A percentile compares a stretch with the other conserved stretches of the same genome.
phyloP scores from a whole-genome alignment of 2,329 filamentous ascomycete species.

The Diaporthe citriasiana region DNA sequence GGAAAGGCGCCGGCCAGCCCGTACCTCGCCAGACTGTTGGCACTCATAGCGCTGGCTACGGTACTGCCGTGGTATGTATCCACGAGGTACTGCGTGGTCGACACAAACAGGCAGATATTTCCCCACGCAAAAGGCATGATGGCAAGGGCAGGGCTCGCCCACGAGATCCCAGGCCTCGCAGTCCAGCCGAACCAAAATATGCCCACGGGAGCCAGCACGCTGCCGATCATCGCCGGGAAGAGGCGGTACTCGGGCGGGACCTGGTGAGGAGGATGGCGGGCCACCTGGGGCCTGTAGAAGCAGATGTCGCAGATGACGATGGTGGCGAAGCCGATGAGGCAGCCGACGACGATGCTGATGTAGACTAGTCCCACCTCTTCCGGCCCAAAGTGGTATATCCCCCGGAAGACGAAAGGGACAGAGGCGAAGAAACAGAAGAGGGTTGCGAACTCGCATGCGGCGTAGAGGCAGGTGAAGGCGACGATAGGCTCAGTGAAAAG shows the following conservation, averaged over 20 bases:
- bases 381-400: conserved; percentile 59
- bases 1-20: conserved; percentile 70
- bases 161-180: conserved; percentile 59
- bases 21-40: conserved; percentile 72
- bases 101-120: conserved; percentile 71
- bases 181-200: conserved; percentile 75
- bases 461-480: conserved; percentile 66
- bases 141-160: conserved; percentile 65
- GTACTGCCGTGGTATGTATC: conserved; percentile 69
- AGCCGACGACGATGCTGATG: conserved; percentile 61
- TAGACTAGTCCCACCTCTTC: conserved; percentile 62
- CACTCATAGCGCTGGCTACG: conserved; percentile 71
- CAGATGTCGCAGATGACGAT: conserved; percentile 57
- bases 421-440: conserved; percentile 67
- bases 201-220: conserved; percentile 64
- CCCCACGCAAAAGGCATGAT: conserved; percentile 72
- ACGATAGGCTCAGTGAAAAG: conserved; percentile 75
- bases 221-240: conserved; percentile 71
- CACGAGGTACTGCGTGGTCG: conserved; percentile 64
- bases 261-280: conserved; percentile 51
- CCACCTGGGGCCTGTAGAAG: conserved; percentile 57
- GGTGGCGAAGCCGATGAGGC: conserved; percentile 58
- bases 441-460: conserved; percentile 65
- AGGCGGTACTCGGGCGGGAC: conserved; percentile 70
- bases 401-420: conserved; percentile 63